These are phyloP conservation scores for Nicotiana attenuata DNA, from an alignment of 257 asterid species.

Conservation along the genomic window DNA sequence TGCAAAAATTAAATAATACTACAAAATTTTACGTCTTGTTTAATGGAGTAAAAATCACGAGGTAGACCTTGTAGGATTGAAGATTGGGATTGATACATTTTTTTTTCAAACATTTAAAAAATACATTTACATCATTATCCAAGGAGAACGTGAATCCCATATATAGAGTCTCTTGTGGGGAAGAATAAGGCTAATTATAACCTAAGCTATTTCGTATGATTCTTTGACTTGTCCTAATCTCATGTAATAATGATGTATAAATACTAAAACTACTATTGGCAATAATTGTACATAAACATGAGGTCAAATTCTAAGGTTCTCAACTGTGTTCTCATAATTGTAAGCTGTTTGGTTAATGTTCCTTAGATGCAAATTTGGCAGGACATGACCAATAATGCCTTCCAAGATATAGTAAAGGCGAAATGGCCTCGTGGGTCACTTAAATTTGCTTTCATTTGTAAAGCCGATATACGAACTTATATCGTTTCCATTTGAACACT, in stretches of 20 bases:
- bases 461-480: too few species aligned
- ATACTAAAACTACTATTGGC: neutral
- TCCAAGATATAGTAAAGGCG: neutral
- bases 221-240: neutral
- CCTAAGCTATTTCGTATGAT: neutral
- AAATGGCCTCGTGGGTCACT: too few species aligned
- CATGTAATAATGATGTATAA: neutral
- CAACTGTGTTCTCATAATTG: slow-evolving; percentile 9
- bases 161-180: neutral
- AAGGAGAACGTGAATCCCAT: neutral
- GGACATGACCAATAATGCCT: slow-evolving; percentile 40
- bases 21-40: too few species aligned
- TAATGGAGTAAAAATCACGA: too few species aligned
- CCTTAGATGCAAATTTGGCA: slow-evolving; percentile 35
- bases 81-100: too few species aligned
- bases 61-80: too few species aligned
- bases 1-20: too few species aligned
- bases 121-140: neutral
- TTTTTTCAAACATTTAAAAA: neutral
- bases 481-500: too few species aligned
- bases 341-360: slow-evolving; percentile 7
- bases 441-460: too few species aligned
- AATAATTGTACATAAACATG: neutral
- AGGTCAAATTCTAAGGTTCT: slow-evolving; percentile 11
- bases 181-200: neutral